Evolutionary conservation across 1,284 basidiomycete species (phyloP), one percentile per base, ranked within the genome.

Genomic region (Heterobasidion annosum): DNA sequence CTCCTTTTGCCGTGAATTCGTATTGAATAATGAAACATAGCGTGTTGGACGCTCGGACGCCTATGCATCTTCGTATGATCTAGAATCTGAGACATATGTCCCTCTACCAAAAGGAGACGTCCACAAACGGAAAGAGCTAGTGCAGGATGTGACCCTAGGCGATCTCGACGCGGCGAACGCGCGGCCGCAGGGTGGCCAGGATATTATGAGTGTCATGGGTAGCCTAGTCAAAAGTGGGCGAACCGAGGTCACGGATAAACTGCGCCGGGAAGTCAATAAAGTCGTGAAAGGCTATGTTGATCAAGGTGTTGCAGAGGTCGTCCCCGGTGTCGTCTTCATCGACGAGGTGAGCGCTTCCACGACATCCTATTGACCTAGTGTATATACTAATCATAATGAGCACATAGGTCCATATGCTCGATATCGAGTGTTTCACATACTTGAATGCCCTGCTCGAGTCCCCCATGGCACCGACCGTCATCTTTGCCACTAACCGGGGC

Each of bases 121-220:
- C 50, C 95, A 98, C 74, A 98, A 98, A 72, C 82, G 88, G 59
- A 98, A 98, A 69, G 94, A 99, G 66, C 83, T 98, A 1, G 93
- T 99, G 4, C 97, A 98, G 70, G 96, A 98, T 62, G 92, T 99
- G 42, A 98, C 94, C 0, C 76, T 99, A 15, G 94, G 97, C 55
- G 96, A 99, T 67, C 78, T 99, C 46, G 96, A 99, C 68, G 92
- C 95, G 59, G 96, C 95, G 4, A 99, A 99, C 68, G 94, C 95
- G 12, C 84, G 93, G 48, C 96, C 96, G 7, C 91, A 93, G 63
- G 88, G 87, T 37, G 95, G 97, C 1, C 96, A 98, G 70, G 96
- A 98, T 65, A 98, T 99, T 67, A 98, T 98, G 95, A 92, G 89
- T 65, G 94, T 99, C 34, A 98, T 99, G 88, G 94, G 96, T 4